phyloP scores from a whole-genome alignment of 495 filamentous ascomycete species.

The Podospora anserina region DNA sequence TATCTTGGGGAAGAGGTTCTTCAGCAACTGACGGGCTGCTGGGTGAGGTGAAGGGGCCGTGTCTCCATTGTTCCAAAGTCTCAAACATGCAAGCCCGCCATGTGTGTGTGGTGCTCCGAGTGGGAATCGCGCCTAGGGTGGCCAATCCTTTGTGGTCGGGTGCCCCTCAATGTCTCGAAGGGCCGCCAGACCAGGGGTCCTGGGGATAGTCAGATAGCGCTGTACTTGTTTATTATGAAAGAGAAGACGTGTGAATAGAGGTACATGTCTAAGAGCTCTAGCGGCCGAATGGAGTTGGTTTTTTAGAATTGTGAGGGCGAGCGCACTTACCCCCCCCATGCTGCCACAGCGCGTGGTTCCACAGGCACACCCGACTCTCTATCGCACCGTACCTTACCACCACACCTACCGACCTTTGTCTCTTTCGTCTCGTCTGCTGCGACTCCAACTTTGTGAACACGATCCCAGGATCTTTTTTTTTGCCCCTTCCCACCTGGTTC shows the following conservation, averaged over 20 bases:
- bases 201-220: neutral
- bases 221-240: neutral
- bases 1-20: too few species aligned
- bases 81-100: conserved; percentile 11
- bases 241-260: neutral
- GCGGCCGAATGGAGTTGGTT: neutral
- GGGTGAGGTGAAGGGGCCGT: too few species aligned
- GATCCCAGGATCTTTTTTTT: neutral
- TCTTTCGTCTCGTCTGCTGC: neutral
- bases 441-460: neutral
- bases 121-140: conserved; percentile 11
- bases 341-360: conserved; percentile 5
- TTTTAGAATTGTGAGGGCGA: conserved; percentile 8
- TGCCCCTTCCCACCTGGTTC: neutral
- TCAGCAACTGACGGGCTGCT: too few species aligned
- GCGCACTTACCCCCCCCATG: conserved; percentile 15
- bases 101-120: conserved; percentile 9
- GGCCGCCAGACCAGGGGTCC: conserved; percentile 2
- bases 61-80: conserved; percentile 8
- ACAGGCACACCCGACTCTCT: conserved; percentile 19
- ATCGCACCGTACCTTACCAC: conserved; percentile 9
- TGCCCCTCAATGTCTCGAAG: conserved; percentile 4
- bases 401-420: neutral
- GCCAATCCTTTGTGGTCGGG: conserved; percentile 4
- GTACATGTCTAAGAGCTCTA: neutral